A percentile compares a stretch with the other conserved stretches of the same genome.
phyloP scores from a whole-genome alignment of 371 early-diverging fungal genomes.

The Basidiobolus meristosporus region DNA sequence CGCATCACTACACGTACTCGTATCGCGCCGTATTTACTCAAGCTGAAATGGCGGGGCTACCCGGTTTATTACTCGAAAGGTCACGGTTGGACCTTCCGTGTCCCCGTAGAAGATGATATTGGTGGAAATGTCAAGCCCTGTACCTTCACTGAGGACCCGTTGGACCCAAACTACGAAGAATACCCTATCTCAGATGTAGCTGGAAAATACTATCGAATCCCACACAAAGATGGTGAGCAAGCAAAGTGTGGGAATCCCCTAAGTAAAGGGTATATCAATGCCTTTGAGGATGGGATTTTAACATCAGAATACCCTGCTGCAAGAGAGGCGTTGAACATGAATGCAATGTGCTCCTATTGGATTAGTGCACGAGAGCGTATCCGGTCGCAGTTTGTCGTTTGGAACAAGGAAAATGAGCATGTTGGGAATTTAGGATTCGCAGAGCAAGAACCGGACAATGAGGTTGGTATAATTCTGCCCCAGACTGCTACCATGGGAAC shows the following conservation, averaged over 20 bases:
- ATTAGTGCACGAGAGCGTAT: conserved; percentile 70
- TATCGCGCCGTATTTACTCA: conserved; percentile 61
- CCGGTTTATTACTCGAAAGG: conserved; percentile 48
- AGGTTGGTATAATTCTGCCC: conserved; percentile 77
- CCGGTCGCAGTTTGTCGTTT: conserved; percentile 68
- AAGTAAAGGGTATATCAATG: conserved; percentile 50
- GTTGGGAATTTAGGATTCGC: conserved; percentile 18
- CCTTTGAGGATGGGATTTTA: conserved; percentile 65
- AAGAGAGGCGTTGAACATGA: conserved; percentile 56
- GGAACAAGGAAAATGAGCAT: conserved; percentile 22
- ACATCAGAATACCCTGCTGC: conserved; percentile 49
- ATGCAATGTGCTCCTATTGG: conserved; percentile 84
- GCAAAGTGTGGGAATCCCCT: conserved; percentile 76
- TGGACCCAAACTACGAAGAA: conserved; percentile 12
- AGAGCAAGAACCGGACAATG: conserved; percentile 6
- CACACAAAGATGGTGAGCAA: conserved; percentile 73
- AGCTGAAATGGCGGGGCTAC: conserved; percentile 63
- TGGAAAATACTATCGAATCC: conserved; percentile 41
- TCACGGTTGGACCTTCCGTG: conserved; percentile 72
- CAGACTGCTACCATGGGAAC: conserved; percentile 89
- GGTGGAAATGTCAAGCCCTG: conserved; percentile 5
- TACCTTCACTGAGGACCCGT: conserved; percentile 5
- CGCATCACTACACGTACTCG: conserved; percentile 52
- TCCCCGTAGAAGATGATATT: conserved; percentile 17
- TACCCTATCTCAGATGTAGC: conserved; percentile 12